Conservation (phyloP, 73 alveolate species). For the Paramecium sonneborni region DNA sequence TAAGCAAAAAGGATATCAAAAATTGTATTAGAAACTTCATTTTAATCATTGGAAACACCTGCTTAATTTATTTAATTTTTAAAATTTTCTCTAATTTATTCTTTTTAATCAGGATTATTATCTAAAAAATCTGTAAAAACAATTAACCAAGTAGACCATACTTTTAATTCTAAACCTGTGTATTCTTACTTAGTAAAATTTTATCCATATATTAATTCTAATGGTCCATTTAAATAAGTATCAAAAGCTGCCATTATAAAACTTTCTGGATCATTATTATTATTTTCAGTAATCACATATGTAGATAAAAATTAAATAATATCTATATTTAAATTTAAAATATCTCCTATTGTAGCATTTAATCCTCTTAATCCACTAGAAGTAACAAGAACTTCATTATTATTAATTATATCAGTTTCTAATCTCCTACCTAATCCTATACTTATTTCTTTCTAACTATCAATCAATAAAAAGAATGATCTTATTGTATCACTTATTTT, state of each 20-base stretch:
- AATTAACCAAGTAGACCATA: not conserved
- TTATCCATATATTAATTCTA: not conserved
- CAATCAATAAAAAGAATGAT: constrained; percentile 33
- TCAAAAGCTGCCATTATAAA: not conserved
- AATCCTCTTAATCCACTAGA: constrained; percentile 43
- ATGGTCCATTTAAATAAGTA: not conserved
- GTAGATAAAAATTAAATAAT: not conserved
- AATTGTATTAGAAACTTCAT: not conserved
- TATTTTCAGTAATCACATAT: not conserved
- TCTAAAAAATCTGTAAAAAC: not conserved
- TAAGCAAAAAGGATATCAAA: not conserved
- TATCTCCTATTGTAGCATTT: constrained; percentile 17
- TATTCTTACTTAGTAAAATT: not conserved
- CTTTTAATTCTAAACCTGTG: not conserved
- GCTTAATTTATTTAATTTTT: not conserved
- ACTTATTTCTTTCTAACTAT: not conserved
- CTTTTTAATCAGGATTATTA: not conserved
- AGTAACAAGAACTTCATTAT: constrained; percentile 9
- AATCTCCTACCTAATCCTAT: constrained; percentile 49
- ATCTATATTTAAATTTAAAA: not conserved
- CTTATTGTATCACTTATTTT: constrained; percentile 6
- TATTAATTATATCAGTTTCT: not conserved
- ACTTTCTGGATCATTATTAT: not conserved
- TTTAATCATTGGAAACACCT: not conserved
- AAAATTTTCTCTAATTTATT: not conserved